Conservation (phyloP, 192 early-diverging fungal species). For the Podochytrium sp. region DNA sequence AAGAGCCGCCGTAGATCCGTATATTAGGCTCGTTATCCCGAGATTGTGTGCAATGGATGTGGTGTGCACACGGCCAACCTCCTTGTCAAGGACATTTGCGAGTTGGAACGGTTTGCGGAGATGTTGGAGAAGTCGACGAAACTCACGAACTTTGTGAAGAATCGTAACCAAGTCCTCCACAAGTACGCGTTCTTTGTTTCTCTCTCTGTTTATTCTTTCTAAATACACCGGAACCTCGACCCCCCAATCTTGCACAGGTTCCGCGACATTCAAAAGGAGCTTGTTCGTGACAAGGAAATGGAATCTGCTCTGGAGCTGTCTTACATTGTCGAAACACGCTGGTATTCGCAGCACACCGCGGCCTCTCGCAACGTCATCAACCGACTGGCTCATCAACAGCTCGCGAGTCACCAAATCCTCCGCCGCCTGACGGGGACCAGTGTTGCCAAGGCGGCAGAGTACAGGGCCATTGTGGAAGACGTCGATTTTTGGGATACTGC, state of each 20-base stretch:
- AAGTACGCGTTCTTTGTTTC: too few relatives aligned
- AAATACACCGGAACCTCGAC: too few relatives aligned
- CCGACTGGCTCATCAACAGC: background rate
- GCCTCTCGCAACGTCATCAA: background rate
- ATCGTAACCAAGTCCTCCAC: background rate
- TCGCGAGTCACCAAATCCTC: background rate
- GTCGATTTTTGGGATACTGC: background rate
- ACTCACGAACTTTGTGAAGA: background rate
- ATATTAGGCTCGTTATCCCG: background rate
- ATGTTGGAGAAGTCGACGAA: background rate
- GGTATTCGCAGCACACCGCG: background rate
- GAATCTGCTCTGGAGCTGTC: background rate
- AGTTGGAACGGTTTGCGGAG: background rate
- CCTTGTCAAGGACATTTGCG: background rate
- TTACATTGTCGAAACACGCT: background rate
- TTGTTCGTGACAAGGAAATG: background rate
- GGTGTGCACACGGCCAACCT: background rate
- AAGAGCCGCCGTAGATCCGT: too few relatives aligned
- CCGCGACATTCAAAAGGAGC: background rate
- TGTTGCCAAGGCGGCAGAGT: background rate
- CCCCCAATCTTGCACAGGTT: too few relatives aligned
- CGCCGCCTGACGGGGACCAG: background rate
- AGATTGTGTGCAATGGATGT: background rate
- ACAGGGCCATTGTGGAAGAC: background rate
- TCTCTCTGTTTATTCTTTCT: too few relatives aligned